These are phyloP conservation scores for Haberlea rhodopensis DNA, from an alignment of 257 asterid species.

Conservation along the genomic window DNA sequence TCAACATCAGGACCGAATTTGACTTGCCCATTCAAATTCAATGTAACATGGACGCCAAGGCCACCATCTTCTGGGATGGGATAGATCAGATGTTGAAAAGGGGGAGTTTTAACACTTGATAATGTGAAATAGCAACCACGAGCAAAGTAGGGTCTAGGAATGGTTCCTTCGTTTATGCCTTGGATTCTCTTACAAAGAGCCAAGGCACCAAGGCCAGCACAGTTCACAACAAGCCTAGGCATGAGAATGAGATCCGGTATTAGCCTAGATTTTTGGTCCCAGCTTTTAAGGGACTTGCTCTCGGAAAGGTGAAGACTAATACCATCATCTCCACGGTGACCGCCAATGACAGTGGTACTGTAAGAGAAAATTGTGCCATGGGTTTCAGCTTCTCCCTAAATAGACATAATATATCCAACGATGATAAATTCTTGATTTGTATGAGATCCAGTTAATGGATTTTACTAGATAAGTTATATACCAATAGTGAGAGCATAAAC, in stretches of 20 bases:
- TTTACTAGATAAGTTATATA: constrained; percentile 25
- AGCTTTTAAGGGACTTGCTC: constrained; percentile 43
- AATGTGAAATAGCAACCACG: constrained; percentile 88
- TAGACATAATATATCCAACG: constrained; percentile 37
- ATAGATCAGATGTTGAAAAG: constrained; percentile 72
- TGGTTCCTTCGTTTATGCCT: constrained; percentile 35
- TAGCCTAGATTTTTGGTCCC: constrained; percentile 38
- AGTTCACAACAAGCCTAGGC: constrained; percentile 71
- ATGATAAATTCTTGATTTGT: constrained; percentile 14
- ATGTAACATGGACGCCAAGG: constrained; percentile 88
- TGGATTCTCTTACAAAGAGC: constrained; percentile 48
- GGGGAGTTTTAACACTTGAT: constrained; percentile 45
- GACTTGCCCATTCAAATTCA: constrained; percentile 80
- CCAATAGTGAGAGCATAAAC: constrained; percentile 73
- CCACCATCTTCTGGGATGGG: constrained; percentile 97
- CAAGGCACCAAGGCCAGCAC: constrained; percentile 74
- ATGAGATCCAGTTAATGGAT: neutral
- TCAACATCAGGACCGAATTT: constrained; percentile 93
- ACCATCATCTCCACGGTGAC: constrained; percentile 40
- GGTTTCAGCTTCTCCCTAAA: constrained; percentile 93
- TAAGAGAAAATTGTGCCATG: constrained; percentile 62
- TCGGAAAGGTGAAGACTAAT: constrained; percentile 58
- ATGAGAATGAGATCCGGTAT: constrained; percentile 60
- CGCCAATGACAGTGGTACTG: constrained; percentile 67
- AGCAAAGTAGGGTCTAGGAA: constrained; percentile 63